Evolutionary conservation across 2,329 filamentous ascomycete genomes (phyloP), one percentile per base, ranked within the genome.

Genomic region (Diaporthe citri): DNA sequence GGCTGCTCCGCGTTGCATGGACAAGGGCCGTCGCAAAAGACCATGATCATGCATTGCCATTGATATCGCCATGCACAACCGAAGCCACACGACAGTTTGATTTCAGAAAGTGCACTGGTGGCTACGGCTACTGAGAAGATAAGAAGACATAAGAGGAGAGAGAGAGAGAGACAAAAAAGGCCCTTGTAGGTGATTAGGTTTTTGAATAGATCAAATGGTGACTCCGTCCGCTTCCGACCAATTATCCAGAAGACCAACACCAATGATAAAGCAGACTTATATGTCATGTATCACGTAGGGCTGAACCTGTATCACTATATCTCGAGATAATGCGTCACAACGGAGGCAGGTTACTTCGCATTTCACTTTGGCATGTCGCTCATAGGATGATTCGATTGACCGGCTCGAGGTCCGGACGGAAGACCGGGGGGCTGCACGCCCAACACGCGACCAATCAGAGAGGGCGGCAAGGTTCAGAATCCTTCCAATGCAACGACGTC

Each of bases 401-500:
- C n/a, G 13, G 6, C 4, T 10, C 12, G 36, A 62, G 13, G 31
- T 46, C 25, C 10, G n/a, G 13, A 62, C 20, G 22, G 39, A 12
- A 51, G 31, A 51, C 15, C 10, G 13, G 28, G 39, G 43, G 28
- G 17, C 22, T 28, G 62, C 20, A 10, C 22, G 43, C 7, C n/a
- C 7, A 52, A 51, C 39, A 51, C 43, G 62, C 43, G 13, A 36
- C 62, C 62, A 67, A 67, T 67, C 20, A 20, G 28, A 52, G 43
- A 52, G 20, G 31, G 22, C 4, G 31, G 43, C 62, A 52, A 34
- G 62, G 62, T 51, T 67, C 31, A 36, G 62, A 52, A 67, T 67
- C 62, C 62, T 67, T 67, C 43, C 62, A 39, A 34, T 67, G 43
- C 7, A 48, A 36, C 43, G 28, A 39, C 46, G 43, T 67, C 31